Evolutionary conservation across 169 alveolate genomes (phyloP), one percentile per base, ranked within the genome.

Genomic region (Babesia caballi): DNA sequence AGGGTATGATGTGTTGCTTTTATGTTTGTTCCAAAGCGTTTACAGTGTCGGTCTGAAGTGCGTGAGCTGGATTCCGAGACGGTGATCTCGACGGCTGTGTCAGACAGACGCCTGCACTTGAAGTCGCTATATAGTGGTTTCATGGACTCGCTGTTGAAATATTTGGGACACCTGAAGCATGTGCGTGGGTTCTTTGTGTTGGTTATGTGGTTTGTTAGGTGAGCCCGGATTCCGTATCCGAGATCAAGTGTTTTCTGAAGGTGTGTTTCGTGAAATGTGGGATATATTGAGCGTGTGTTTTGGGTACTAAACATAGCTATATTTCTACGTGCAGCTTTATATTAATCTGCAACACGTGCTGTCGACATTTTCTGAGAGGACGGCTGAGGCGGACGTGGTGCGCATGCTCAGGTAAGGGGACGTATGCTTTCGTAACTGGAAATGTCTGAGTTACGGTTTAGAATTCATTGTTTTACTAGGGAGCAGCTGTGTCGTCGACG

Each of bases 301-400:
- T n/a, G n/a, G n/a, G n/a, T n/a, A 52, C 30, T 21, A 52, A 9
- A 47, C 51, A 27, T 58, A 59, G 4, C 66, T n/a, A n/a, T n/a
- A n/a, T n/a, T n/a, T n/a, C 30, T 21, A 19, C 17, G 23, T 77
- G n/a, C 50, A 77, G 85, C 30, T 88, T 5, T 88, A 88, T 59
- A 71, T 75, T 30, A 88, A 88, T 76, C 72, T 88, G 46, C 90
- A 81, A 71, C 84, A 88, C 58, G 59, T 88, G 28, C 74, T 88
- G 41, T 68, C 82, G 14, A 58, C 77, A 7, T 52, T 88, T 35
- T 57, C 85, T 46, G 66, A 69, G 51, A 42, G 84, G 32, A 86
- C 81, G 54, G 67, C 81, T 23, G 73, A 84, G 41, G 80, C 81
- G 44, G 90, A 88, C 42, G 78, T 88, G 21, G 51, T 58, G 21